Evolutionary conservation across 2,329 filamentous ascomycete genomes (phyloP).

Genomic region (Fusarium temperatum): DNA sequence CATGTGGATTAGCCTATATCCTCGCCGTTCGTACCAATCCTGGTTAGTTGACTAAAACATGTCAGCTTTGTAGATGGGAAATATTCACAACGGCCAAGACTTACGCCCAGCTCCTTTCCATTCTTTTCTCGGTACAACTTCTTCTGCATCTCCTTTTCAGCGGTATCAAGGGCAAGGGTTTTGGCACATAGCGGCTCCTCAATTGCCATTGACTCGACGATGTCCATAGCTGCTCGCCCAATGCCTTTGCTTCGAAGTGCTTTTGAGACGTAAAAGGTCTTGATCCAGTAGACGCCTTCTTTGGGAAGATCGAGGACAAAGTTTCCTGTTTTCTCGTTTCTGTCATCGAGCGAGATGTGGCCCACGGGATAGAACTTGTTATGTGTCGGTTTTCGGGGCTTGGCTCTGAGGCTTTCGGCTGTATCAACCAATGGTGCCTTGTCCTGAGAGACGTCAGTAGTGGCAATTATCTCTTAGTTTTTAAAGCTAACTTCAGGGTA

Average conservation of each 20-base stretch:
- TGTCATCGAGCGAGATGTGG: slow-evolving; percentile 39
- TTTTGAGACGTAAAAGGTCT: slow-evolving; percentile 42
- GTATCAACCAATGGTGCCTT: slow-evolving; percentile 27
- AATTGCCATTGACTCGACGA: slow-evolving; percentile 40
- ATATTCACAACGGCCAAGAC: rapidly evolving
- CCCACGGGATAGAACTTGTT: slow-evolving; percentile 31
- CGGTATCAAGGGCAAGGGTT: slow-evolving; percentile 41
- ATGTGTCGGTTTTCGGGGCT: slow-evolving; percentile 20
- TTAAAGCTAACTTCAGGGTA: slow-evolving; percentile 14
- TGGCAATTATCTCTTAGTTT: rapidly evolving
- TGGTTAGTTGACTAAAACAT: slow-evolving; percentile 38
- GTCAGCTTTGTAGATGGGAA: background rate
- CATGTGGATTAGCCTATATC: slow-evolving; percentile 38
- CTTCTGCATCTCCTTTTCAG: slow-evolving; percentile 35
- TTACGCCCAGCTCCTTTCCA: slow-evolving; percentile 17
- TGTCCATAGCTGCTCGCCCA: slow-evolving; percentile 44
- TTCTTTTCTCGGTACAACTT: background rate
- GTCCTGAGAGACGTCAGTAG: slow-evolving; percentile 3
- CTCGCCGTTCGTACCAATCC: slow-evolving; percentile 43
- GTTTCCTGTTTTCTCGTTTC: slow-evolving; percentile 12
- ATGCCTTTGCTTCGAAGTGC: slow-evolving; percentile 40
- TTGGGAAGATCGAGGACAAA: slow-evolving; percentile 32
- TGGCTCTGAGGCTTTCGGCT: slow-evolving; percentile 15
- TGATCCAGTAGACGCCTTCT: slow-evolving; percentile 43
- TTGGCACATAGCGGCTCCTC: slow-evolving; percentile 37